A percentile compares a stretch with the other conserved stretches of the same genome.
phyloP scores from a whole-genome alignment of 2,329 filamentous ascomycete species.

The Alternaria metachromatica region DNA sequence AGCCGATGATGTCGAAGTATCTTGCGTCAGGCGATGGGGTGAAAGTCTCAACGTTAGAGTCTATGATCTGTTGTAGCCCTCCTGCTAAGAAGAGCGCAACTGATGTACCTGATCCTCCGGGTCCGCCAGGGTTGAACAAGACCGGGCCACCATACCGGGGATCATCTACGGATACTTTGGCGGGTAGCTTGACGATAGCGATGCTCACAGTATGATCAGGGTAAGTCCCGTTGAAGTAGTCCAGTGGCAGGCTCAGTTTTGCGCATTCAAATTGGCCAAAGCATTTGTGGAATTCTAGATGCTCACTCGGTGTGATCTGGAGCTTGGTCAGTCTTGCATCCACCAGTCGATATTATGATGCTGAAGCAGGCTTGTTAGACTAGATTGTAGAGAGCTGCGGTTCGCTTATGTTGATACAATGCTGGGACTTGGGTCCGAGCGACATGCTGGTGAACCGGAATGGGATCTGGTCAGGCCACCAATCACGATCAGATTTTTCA shows the following conservation, averaged over 20 bases:
- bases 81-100: slow-evolving; percentile 35
- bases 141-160: slow-evolving; percentile 51
- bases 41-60: slow-evolving; percentile 23
- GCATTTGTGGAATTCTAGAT: slow-evolving; percentile 42
- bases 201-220: slow-evolving; percentile 37
- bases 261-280: slow-evolving; percentile 43
- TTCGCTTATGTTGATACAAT: background rate
- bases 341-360: background rate
- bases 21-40: slow-evolving; percentile 29
- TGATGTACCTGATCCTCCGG: slow-evolving; percentile 50
- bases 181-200: slow-evolving; percentile 42
- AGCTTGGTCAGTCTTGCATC: slow-evolving; percentile 18
- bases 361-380: background rate
- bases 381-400: background rate
- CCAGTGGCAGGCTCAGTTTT: slow-evolving; percentile 44
- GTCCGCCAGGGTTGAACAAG: slow-evolving; percentile 54
- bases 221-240: slow-evolving; percentile 48
- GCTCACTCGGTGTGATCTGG: slow-evolving; percentile 33
- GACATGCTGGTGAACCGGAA: background rate
- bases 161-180: slow-evolving; percentile 44
- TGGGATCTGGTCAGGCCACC: background rate
- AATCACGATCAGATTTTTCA: background rate
- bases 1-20: slow-evolving; percentile 54
- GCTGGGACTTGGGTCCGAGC: background rate
- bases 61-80: slow-evolving; percentile 38